These are phyloP conservation scores for Cornus florida DNA, from an alignment of 148 eudicot genomes.

Conservation along the genomic window DNA sequence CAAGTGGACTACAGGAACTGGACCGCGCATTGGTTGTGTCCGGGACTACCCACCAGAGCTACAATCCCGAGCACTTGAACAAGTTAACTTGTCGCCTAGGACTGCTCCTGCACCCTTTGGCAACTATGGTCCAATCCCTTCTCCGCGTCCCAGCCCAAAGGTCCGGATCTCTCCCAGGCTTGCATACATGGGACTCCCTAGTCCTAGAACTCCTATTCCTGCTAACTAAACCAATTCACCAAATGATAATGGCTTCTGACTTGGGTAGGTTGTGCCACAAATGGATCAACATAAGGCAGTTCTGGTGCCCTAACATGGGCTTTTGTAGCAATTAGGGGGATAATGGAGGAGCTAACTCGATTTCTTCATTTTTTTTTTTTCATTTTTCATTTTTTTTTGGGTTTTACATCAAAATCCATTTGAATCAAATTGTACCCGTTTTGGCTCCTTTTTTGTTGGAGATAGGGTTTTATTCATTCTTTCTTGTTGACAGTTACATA, in stretches of 20 bases:
- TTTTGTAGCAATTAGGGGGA: not conserved
- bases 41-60: slow-evolving; percentile 80
- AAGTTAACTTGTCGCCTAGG: slow-evolving; percentile 86
- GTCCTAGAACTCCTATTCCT: slow-evolving; percentile 60
- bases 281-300: not conserved
- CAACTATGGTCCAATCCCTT: slow-evolving; percentile 38
- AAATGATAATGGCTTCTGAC: not conserved
- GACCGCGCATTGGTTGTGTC: slow-evolving; percentile 85
- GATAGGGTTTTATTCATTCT: slow-evolving; percentile 8
- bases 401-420: not conserved
- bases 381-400: slow-evolving; percentile 21
- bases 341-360: slow-evolving; percentile 11
- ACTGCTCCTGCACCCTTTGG: slow-evolving; percentile 20
- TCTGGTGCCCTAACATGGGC: not conserved
- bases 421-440: not conserved
- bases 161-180: slow-evolving; percentile 45
- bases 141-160: slow-evolving; percentile 49
- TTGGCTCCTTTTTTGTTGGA: slow-evolving; percentile 5
- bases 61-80: slow-evolving; percentile 85
- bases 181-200: slow-evolving; percentile 59
- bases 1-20: slow-evolving; percentile 75
- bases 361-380: slow-evolving; percentile 27
- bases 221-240: slow-evolving; percentile 14
- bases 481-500: not conserved
- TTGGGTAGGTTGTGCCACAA: not conserved